Conservation (phyloP, 352 stramenopile genomes). For the Pythium graminicola region DNA sequence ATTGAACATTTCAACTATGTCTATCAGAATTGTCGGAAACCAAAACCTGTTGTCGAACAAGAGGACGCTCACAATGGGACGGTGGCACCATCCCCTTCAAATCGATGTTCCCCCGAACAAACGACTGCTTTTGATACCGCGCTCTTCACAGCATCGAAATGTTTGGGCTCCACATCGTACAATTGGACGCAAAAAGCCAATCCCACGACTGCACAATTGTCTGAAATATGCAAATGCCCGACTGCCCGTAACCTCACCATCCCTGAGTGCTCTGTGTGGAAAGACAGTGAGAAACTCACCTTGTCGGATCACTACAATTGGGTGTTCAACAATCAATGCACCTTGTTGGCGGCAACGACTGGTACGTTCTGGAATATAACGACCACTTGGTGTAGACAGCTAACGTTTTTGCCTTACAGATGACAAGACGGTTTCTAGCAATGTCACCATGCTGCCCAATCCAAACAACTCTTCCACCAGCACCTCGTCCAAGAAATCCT, state of each 20-base stretch:
- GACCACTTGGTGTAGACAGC: too few relatives aligned
- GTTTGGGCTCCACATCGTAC: conserved; percentile 3
- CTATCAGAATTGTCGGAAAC: conserved; percentile 5
- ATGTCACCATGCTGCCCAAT: too few relatives aligned
- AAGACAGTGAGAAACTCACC: background rate
- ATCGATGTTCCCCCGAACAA: conserved; percentile 1
- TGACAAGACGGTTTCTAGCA: too few relatives aligned
- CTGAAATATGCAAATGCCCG: conserved; percentile 10
- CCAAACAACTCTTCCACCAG: too few relatives aligned
- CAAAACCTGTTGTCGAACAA: conserved; percentile 3
- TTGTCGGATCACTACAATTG: conserved; percentile 11
- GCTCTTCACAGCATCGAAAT: conserved; percentile 11
- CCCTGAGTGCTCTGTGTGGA: conserved; percentile 6
- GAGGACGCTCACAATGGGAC: background rate
- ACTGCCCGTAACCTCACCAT: background rate
- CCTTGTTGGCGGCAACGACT: too few relatives aligned
- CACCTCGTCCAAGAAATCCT: too few relatives aligned
- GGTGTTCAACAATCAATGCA: conserved; percentile 6
- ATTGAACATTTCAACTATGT: conserved; percentile 8
- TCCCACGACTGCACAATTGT: background rate
- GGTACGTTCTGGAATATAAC: too few relatives aligned
- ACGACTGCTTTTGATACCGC: conserved; percentile 1
- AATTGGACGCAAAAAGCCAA: conserved; percentile 1
- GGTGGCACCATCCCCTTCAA: background rate
- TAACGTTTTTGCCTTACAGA: too few relatives aligned